Evolutionary conservation across 352 stramenopile genomes (phyloP).

Genomic region (Phytophthora tubulina): DNA sequence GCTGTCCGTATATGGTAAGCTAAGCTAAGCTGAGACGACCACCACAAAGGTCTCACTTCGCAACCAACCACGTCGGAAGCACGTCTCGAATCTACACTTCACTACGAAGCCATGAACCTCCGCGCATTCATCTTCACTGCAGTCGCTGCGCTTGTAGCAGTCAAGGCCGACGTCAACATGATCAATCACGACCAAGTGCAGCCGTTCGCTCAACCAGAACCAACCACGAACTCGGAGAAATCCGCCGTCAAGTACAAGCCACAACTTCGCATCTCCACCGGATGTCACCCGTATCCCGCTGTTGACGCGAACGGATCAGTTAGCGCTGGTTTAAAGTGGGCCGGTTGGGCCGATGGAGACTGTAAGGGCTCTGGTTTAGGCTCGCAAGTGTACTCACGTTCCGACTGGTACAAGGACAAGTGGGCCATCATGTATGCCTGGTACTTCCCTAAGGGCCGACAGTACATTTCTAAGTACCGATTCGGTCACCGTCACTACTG

Average conservation of each 20-base stretch:
- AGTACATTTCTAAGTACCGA: not conserved
- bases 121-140: not conserved
- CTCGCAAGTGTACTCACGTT: conserved; percentile 39
- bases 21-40: not conserved
- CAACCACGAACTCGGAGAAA: conserved; percentile 18
- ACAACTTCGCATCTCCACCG: conserved; percentile 12
- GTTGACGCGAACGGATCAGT: conserved; percentile 13
- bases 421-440: conserved; percentile 37
- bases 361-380: conserved; percentile 32
- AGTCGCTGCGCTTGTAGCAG: not conserved
- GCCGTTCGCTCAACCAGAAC: conserved; percentile 10
- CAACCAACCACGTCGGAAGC: not conserved
- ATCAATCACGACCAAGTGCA: conserved; percentile 22
- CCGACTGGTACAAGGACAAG: conserved; percentile 30
- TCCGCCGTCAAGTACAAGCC: conserved; percentile 23
- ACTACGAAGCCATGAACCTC: not conserved
- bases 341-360: conserved; percentile 17
- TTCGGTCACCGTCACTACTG: conserved; percentile 18
- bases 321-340: conserved; percentile 18
- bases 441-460: conserved; percentile 27
- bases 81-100: not conserved
- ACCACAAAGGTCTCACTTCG: not conserved
- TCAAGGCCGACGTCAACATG: not conserved
- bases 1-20: no score
- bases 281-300: conserved; percentile 23